Conservation (phyloP, 2,329 filamentous ascomycete species). For the Fusarium beomiforme region DNA sequence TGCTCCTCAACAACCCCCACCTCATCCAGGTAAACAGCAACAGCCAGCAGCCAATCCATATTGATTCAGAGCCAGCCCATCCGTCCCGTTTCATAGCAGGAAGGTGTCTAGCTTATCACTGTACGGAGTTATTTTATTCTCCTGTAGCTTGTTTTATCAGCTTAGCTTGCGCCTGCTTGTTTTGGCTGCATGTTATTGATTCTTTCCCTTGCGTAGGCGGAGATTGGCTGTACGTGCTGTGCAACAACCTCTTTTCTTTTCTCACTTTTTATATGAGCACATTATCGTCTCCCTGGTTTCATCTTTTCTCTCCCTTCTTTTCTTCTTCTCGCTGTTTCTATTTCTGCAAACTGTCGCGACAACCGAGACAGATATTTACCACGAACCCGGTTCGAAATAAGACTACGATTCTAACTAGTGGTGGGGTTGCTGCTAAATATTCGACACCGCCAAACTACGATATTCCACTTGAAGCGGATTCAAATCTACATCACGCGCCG, state of each 20-base stretch:
- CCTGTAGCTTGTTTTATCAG: no score
- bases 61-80: neutral
- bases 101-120: conserved; percentile 16
- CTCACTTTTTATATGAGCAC: conserved; percentile 16
- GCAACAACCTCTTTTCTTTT: conserved; percentile 29
- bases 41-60: neutral
- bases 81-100: conserved; percentile 20
- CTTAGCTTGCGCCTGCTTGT: conserved; percentile 30
- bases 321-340: neutral
- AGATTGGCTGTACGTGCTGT: conserved; percentile 30
- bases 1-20: conserved; percentile 43
- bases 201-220: conserved; percentile 24
- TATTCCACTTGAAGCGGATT: conserved; percentile 15
- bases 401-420: conserved; percentile 31
- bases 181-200: conserved; percentile 29
- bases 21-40: conserved; percentile 35
- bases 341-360: neutral
- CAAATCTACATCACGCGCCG: conserved; percentile 5
- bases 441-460: conserved; percentile 37
- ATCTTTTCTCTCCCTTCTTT: neutral
- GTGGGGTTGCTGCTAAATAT: conserved; percentile 37
- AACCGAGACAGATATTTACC: conserved; percentile 6
- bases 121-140: neutral
- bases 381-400: conserved; percentile 20
- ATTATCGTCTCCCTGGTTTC: conserved; percentile 14